These are phyloP conservation scores for Coniferiporia sulphurascens DNA, from an alignment of 1,284 basidiomycete species.

Conservation along the genomic window DNA sequence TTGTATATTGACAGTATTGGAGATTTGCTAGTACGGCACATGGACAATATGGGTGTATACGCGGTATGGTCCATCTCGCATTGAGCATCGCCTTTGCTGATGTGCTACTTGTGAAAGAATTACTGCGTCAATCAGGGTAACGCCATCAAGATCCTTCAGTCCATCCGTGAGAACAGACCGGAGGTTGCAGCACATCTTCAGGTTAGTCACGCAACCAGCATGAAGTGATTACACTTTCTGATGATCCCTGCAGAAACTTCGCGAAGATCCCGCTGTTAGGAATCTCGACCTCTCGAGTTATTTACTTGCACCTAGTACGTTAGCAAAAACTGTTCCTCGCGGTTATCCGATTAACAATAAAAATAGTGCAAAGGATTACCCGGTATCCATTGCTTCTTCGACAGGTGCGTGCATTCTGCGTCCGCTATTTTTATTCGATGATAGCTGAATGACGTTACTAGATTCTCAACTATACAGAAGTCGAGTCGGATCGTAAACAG, in stretches of 20 bases:
- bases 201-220: conserved; percentile 33
- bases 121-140: conserved; percentile 90
- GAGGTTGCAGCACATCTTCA: conserved; percentile 65
- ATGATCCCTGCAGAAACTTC: conserved; percentile 43
- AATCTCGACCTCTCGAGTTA: conserved; percentile 90
- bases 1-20: conserved; percentile 87
- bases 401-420: conserved; percentile 43
- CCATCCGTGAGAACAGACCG: conserved; percentile 63
- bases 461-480: conserved; percentile 78
- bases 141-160: conserved; percentile 76
- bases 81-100: background rate
- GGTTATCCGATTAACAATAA: background rate
- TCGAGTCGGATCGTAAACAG: conserved; percentile 48
- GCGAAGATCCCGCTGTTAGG: conserved; percentile 69
- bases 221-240: background rate
- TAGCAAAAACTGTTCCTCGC: background rate
- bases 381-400: conserved; percentile 86
- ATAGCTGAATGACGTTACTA: conserved; percentile 26
- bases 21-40: conserved; percentile 74
- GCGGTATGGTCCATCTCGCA: conserved; percentile 40
- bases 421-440: background rate
- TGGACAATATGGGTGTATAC: conserved; percentile 76
- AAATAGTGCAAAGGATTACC: conserved; percentile 88
- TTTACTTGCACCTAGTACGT: conserved; percentile 83
- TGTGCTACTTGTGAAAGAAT: conserved; percentile 44